Percentiles rank a stretch among this genome's conserved stretches.
phyloP scores from a whole-genome alignment of 148 eudicot species.

The Bassia scoparia region DNA sequence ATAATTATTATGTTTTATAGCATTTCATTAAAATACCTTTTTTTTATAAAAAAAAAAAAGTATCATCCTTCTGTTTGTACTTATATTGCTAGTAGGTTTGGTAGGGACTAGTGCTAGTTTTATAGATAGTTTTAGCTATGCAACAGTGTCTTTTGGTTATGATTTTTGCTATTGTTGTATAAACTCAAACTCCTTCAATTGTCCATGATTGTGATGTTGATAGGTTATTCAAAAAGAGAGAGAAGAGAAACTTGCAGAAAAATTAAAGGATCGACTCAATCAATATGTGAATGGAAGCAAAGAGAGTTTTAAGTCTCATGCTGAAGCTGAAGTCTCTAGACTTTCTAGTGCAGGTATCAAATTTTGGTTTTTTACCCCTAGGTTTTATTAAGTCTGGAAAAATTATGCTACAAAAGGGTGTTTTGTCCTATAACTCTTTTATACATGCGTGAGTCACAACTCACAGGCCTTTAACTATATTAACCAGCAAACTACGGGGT shows the following conservation, averaged over 20 bases:
- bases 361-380: not conserved
- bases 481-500: too few species aligned
- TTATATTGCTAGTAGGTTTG: not conserved
- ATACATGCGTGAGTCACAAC: too few species aligned
- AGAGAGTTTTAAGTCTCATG: constrained; percentile 61
- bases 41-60: too few species aligned
- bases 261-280: constrained; percentile 70
- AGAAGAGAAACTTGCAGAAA: constrained; percentile 77
- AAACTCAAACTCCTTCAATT: not conserved
- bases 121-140: not conserved
- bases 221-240: constrained; percentile 92
- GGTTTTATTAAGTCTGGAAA: not conserved
- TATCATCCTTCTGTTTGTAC: not conserved
- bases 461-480: too few species aligned
- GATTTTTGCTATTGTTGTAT: not conserved
- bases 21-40: not conserved
- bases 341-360: constrained; percentile 84
- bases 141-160: not conserved
- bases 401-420: not conserved
- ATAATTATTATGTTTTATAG: not conserved
- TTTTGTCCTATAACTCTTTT: not conserved
- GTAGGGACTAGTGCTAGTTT: not conserved
- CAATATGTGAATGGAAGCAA: constrained; percentile 81
- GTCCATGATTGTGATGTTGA: constrained; percentile 15
- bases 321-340: constrained; percentile 84